Percentiles rank a stretch among this genome's conserved stretches.
Conservation (phyloP, 1,284 basidiomycete genomes). For the Vanrija sp. region DNA sequence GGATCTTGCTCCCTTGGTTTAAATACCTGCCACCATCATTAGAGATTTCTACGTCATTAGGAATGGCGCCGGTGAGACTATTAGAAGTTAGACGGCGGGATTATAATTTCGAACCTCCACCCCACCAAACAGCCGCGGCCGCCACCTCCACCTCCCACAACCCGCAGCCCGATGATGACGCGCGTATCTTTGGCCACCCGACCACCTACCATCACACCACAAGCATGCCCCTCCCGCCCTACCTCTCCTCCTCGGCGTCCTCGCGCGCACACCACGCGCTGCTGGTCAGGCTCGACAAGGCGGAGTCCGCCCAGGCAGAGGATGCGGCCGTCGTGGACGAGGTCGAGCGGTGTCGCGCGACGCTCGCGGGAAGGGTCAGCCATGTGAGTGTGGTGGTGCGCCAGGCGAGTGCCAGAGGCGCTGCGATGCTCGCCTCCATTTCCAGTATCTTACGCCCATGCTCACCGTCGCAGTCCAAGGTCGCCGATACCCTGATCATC, state of each 20-base stretch:
- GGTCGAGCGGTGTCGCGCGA: constrained; percentile 17
- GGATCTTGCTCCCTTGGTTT: too few relatives aligned
- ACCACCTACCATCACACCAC: not conserved
- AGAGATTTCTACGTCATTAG: too few relatives aligned
- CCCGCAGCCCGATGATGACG: not conserved
- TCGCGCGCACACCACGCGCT: constrained; percentile 42
- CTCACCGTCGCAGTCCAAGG: constrained; percentile 20
- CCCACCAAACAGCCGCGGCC: too few relatives aligned
- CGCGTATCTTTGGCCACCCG: not conserved
- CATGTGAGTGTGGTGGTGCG: constrained; percentile 17
- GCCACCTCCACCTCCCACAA: not conserved
- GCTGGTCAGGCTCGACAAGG: constrained; percentile 30
- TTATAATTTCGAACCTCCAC: too few relatives aligned
- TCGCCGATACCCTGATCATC: constrained; percentile 36
- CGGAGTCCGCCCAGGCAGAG: constrained; percentile 26
- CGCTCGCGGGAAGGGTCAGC: constrained; percentile 13
- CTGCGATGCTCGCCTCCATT: too few relatives aligned
- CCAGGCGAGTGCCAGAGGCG: too few relatives aligned
- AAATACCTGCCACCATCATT: too few relatives aligned
- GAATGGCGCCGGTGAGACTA: too few relatives aligned
- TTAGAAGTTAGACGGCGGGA: too few relatives aligned
- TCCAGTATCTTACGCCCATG: too few relatives aligned
- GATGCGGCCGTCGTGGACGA: constrained; percentile 25
- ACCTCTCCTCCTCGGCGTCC: constrained; percentile 41
- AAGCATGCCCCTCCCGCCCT: constrained; percentile 32